Evolutionary conservation across 352 stramenopile species (phyloP).

Genomic region (Phytophthora brassicae): DNA sequence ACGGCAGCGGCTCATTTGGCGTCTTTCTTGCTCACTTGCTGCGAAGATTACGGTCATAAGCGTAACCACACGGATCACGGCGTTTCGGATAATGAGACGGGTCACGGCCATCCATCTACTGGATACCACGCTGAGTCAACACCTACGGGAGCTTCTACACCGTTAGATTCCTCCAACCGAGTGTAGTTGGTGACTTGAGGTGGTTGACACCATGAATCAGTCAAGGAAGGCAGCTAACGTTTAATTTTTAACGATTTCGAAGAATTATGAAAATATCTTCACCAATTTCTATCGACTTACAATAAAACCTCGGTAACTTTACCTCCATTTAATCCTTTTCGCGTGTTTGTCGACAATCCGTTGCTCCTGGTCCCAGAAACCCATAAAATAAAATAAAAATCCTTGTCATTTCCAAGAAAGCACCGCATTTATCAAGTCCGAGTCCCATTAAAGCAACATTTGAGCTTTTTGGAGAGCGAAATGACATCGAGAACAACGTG

Average conservation of each 20-base stretch:
- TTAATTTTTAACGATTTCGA: constrained; percentile 10
- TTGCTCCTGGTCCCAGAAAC: background rate
- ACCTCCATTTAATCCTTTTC: too few relatives aligned
- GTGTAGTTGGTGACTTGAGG: constrained; percentile 20
- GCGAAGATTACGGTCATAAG: constrained; percentile 25
- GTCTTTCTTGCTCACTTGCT: constrained; percentile 55
- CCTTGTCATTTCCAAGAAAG: constrained; percentile 19
- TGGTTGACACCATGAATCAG: background rate
- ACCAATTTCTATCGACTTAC: too few relatives aligned
- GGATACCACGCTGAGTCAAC: constrained; percentile 33
- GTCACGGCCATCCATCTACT: constrained; percentile 6
- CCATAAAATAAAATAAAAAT: too few relatives aligned
- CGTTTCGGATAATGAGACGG: constrained; percentile 12
- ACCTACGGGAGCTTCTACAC: constrained; percentile 18
- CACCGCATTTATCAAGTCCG: background rate
- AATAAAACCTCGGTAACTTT: too few relatives aligned
- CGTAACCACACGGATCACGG: constrained; percentile 8
- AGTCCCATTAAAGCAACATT: background rate
- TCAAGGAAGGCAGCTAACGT: background rate
- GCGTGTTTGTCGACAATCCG: background rate
- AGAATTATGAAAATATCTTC: background rate
- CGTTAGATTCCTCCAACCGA: constrained; percentile 30
- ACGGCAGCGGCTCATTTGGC: constrained; percentile 52
- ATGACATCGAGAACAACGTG: constrained; percentile 10
- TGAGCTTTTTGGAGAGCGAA: too few relatives aligned